A percentile compares a stretch with the other conserved stretches of the same genome.
Conservation (phyloP, 1,284 basidiomycete species). For the Boletus mariae region DNA sequence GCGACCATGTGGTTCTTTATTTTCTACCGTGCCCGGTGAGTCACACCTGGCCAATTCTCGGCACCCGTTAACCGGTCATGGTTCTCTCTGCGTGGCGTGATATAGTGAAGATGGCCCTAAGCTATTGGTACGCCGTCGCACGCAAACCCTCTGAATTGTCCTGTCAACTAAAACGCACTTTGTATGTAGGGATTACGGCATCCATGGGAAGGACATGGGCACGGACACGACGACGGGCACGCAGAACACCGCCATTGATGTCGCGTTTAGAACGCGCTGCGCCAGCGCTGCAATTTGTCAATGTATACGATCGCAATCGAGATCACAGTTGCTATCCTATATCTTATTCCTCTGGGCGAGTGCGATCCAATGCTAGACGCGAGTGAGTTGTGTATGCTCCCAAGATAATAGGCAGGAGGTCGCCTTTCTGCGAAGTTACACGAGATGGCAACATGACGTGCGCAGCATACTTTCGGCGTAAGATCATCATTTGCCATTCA, state of each 20-base stretch:
- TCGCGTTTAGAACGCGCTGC: conserved; percentile 15
- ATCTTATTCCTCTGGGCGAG: neutral
- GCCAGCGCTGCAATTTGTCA: neutral
- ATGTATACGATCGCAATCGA: conserved; percentile 15
- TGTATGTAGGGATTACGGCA: conserved; percentile 47
- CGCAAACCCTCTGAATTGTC: neutral
- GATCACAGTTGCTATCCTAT: neutral
- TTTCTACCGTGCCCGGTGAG: conserved; percentile 89
- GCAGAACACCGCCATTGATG: conserved; percentile 27
- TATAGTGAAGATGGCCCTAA: conserved; percentile 72
- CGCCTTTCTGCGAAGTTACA: neutral
- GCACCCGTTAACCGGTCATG: conserved; percentile 1
- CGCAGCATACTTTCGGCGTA: neutral
- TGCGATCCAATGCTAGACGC: neutral
- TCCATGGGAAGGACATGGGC: conserved; percentile 52
- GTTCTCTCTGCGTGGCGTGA: conserved; percentile 1
- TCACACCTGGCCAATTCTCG: conserved; percentile 15
- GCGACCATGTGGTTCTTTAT: conserved; percentile 98
- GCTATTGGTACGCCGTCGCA: conserved; percentile 48
- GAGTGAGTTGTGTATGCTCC: neutral
- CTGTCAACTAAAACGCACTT: neutral
- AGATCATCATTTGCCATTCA: neutral
- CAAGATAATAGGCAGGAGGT: too few species aligned
- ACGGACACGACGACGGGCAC: conserved; percentile 39
- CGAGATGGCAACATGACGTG: neutral